Base-by-base conservation (phyloP, 495 filamentous ascomycete genomes). In the Penicillium atrosanguineum region DNA sequence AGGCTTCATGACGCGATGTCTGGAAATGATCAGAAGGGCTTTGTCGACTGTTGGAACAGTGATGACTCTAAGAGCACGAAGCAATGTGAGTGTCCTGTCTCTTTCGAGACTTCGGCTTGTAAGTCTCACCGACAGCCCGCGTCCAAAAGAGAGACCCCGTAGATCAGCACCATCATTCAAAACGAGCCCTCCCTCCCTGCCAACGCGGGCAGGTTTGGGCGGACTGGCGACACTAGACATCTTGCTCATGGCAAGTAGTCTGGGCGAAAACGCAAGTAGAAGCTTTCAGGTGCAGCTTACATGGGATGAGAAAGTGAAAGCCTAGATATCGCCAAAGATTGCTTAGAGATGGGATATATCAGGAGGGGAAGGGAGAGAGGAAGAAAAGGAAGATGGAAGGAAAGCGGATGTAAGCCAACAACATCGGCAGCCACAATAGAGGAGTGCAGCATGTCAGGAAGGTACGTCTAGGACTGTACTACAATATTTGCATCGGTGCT, bases 1-100 rank as follows among this genome's bases (percentile, higher is more conserved):
- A 51, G 45, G 74, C 75, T 28, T 67, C 71, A 44, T 76, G 61
- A 48, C 69, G 78, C 2, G 73, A 74, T 4, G 68, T 69, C 29
- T 69, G 65, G 14, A 77, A 42, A 9, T 67, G 61, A 42, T 71
- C 64, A 12, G 70, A 64, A 25, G 66, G 58, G 37, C 66, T 64
- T 36, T 56, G 67, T 25, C 59, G 65, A 20, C 53, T 53, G 46
- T 53, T 59, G 34, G 55, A 53, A 50, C 68, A 68, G 31, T 70
- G 73, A 19, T 57, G 56, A 44, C 51, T 56, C 69, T 72, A 21
- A 12, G 20, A 21, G 39, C n/a, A 42, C 18, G 23, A 23, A 23
- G 23, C 4, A 31, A 20, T 23, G 25, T 44, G 15, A 41, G 19
- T 19, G 40, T 3, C 20, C 28, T 3, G 38, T 19, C 15, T n/a